These are phyloP conservation scores for Pugionium cornutum DNA, from an alignment of 345 rosid species.

Conservation along the genomic window DNA sequence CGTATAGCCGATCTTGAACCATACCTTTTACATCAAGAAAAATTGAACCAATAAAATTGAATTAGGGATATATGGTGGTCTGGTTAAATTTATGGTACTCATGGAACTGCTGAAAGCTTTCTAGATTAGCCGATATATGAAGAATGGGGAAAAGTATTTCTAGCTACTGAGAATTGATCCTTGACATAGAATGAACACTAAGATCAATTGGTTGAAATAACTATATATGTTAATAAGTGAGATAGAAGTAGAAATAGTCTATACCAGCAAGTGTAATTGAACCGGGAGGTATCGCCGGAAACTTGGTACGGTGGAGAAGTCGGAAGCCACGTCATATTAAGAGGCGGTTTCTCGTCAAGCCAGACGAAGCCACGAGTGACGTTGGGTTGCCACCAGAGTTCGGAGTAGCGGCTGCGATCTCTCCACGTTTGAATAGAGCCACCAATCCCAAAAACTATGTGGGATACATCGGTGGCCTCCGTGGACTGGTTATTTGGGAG, in stretches of 20 bases:
- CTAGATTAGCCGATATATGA: not conserved
- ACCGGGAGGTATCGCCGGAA: slow-evolving; percentile 65
- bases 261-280: slow-evolving; percentile 62
- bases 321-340: slow-evolving; percentile 45
- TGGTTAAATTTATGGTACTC: too few relatives aligned
- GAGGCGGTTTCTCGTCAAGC: slow-evolving; percentile 65
- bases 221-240: not conserved
- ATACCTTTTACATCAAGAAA: slow-evolving; percentile 23
- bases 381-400: slow-evolving; percentile 82
- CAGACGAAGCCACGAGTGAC: slow-evolving; percentile 75
- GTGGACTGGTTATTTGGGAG: slow-evolving; percentile 2
- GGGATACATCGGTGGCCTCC: slow-evolving; percentile 54
- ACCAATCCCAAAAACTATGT: slow-evolving; percentile 71
- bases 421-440: slow-evolving; percentile 84
- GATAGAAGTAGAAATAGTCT: slow-evolving; percentile 14
- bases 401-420: slow-evolving; percentile 57
- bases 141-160: too few relatives aligned
- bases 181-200: not conserved
- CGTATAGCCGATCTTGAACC: slow-evolving; percentile 77
- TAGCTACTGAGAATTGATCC: not conserved
- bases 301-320: slow-evolving; percentile 62
- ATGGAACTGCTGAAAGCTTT: too few relatives aligned
- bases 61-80: too few relatives aligned
- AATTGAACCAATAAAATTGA: too few relatives aligned
- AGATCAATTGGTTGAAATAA: not conserved